Percentiles rank a stretch among this genome's conserved stretches.
Evolutionary conservation across 2,329 filamentous ascomycete genomes (phyloP).

Genomic region (Cladosporium oxysporum): DNA sequence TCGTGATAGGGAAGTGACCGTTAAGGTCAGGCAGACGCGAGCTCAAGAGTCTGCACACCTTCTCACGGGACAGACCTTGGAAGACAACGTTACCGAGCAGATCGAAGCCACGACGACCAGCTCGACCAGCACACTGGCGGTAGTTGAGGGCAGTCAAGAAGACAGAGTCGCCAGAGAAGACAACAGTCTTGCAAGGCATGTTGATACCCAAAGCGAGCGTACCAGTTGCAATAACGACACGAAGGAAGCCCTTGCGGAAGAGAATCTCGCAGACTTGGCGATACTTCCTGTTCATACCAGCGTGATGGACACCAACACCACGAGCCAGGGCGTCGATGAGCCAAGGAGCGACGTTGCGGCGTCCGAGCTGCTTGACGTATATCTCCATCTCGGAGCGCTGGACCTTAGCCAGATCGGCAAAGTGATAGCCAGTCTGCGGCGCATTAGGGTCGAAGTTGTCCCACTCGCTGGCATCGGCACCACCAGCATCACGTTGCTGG

Average conservation of each 20-base stretch:
- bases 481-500: slow-evolving; percentile 57
- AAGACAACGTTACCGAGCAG: slow-evolving; percentile 81
- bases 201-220: slow-evolving; percentile 78
- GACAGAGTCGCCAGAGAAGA: slow-evolving; percentile 72
- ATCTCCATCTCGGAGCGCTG: slow-evolving; percentile 60
- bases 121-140: slow-evolving; percentile 73
- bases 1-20: slow-evolving; percentile 77
- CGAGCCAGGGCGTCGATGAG: slow-evolving; percentile 64
- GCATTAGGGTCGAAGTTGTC: slow-evolving; percentile 68
- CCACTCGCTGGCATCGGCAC: slow-evolving; percentile 57
- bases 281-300: slow-evolving; percentile 77
- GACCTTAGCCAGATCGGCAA: slow-evolving; percentile 64
- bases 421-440: slow-evolving; percentile 64
- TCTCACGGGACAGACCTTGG: slow-evolving; percentile 61
- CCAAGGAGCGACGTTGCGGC: slow-evolving; percentile 52
- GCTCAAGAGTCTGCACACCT: slow-evolving; percentile 69
- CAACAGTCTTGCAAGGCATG: slow-evolving; percentile 80
- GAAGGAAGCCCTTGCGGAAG: slow-evolving; percentile 71
- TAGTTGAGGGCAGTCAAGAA: slow-evolving; percentile 76
- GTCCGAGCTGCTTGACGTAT: slow-evolving; percentile 54
- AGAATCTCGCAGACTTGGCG: slow-evolving; percentile 72
- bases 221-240: slow-evolving; percentile 72
- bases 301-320: slow-evolving; percentile 76
- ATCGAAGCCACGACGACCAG: slow-evolving; percentile 78
- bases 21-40: slow-evolving; percentile 72